phyloP scores from a whole-genome alignment of 179 eudicot genomes.

The Silene noctiflora region DNA sequence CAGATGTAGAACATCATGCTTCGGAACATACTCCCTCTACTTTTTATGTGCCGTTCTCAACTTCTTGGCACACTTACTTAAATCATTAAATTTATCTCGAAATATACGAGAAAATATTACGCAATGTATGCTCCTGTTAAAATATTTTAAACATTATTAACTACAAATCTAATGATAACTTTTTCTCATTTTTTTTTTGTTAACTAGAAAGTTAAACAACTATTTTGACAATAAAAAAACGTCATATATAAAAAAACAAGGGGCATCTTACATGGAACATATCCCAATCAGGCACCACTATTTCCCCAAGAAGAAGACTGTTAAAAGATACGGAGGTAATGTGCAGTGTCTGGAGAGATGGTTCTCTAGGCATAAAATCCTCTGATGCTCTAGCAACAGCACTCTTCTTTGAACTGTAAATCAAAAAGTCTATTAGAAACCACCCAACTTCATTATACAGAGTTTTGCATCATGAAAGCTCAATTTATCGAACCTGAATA shows the following conservation, averaged over 20 bases:
- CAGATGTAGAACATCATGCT: background rate
- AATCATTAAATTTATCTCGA: too few relatives aligned
- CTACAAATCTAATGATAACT: too few relatives aligned
- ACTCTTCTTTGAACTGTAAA: constrained; percentile 48
- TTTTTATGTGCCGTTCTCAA: too few relatives aligned
- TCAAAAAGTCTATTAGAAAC: constrained; percentile 13
- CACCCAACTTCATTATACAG: background rate
- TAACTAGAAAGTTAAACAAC: background rate
- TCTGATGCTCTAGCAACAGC: constrained; percentile 83
- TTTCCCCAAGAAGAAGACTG: constrained; percentile 71
- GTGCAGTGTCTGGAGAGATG: constrained; percentile 61
- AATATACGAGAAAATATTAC: too few relatives aligned
- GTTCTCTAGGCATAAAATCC: constrained; percentile 76
- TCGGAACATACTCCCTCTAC: too few relatives aligned
- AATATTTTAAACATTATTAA: too few relatives aligned
- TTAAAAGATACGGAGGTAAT: constrained; percentile 67
- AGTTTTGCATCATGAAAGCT: background rate
- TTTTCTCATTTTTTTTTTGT: too few relatives aligned
- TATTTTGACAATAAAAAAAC: too few relatives aligned
- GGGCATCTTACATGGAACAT: constrained; percentile 67
- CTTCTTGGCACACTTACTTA: too few relatives aligned
- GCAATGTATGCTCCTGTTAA: too few relatives aligned
- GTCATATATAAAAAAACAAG: background rate
- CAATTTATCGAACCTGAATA: constrained; percentile 45
- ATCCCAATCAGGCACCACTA: constrained; percentile 92